Evolutionary conservation across 2,329 filamentous ascomycete genomes (phyloP).

Genomic region (Emmonsiellopsis sp.): DNA sequence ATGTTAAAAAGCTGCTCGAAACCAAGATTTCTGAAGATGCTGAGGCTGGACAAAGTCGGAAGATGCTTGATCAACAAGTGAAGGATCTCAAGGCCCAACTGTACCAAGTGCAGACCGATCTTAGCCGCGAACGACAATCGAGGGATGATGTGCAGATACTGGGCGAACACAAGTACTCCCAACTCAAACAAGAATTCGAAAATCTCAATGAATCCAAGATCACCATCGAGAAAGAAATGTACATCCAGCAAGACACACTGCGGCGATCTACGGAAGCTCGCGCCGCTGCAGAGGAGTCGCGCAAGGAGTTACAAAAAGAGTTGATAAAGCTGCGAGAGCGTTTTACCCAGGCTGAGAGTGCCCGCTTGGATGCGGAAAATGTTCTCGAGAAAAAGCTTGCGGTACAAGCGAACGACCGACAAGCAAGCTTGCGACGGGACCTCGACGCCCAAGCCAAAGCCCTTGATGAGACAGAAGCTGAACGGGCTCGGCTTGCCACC

Average conservation of each 20-base stretch:
- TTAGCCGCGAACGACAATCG: constrained; percentile 86
- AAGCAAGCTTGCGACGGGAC: constrained; percentile 66
- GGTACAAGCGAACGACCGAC: constrained; percentile 67
- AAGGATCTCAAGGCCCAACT: constrained; percentile 78
- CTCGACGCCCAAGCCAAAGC: constrained; percentile 69
- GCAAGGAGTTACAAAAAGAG: constrained; percentile 80
- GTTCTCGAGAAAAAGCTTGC: constrained; percentile 72
- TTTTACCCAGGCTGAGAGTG: constrained; percentile 77
- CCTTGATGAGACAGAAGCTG: constrained; percentile 67
- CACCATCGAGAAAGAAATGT: constrained; percentile 95
- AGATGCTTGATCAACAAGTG: constrained; percentile 77
- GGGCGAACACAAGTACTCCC: constrained; percentile 75
- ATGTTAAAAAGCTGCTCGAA: constrained; percentile 78
- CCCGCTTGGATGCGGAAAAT: constrained; percentile 71
- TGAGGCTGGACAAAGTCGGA: constrained; percentile 70
- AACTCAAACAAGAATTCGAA: constrained; percentile 75
- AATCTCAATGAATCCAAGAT: constrained; percentile 89
- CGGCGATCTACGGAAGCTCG: constrained; percentile 76
- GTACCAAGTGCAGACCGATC: constrained; percentile 73
- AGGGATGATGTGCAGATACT: constrained; percentile 88
- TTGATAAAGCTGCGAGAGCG: constrained; percentile 72
- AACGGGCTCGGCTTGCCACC: constrained; percentile 64
- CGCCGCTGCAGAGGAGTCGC: constrained; percentile 69
- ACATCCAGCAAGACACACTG: constrained; percentile 85
- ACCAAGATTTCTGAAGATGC: constrained; percentile 83